These are phyloP conservation scores for Beverwykella pulmonaria DNA, from an alignment of 495 filamentous ascomycete species.

Conservation along the genomic window DNA sequence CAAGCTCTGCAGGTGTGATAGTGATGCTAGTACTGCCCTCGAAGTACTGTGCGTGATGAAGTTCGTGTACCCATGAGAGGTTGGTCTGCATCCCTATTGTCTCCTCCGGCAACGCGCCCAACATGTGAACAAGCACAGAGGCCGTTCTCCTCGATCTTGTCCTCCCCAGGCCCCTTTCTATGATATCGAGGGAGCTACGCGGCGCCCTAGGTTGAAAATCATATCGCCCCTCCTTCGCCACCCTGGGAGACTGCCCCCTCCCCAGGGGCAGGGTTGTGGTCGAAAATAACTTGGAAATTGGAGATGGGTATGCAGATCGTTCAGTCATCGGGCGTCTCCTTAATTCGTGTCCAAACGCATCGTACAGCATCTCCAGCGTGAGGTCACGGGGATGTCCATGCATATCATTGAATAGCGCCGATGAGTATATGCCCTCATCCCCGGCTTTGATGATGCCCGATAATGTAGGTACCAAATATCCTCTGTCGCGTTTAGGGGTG, in stretches of 20 bases:
- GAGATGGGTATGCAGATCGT: slow-evolving; percentile 12
- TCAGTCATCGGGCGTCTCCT: neutral
- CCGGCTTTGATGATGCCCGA: slow-evolving; percentile 28
- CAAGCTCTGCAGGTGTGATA: slow-evolving; percentile 13
- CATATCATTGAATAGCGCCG: slow-evolving; percentile 15
- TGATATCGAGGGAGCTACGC: slow-evolving; percentile 14
- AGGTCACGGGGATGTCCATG: slow-evolving; percentile 9
- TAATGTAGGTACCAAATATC: slow-evolving; percentile 12
- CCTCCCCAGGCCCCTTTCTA: slow-evolving; percentile 13
- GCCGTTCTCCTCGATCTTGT: slow-evolving; percentile 8
- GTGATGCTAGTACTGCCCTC: slow-evolving; percentile 3
- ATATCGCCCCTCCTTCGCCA: neutral
- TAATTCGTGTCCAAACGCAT: slow-evolving; percentile 12
- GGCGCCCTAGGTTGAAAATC: slow-evolving; percentile 1
- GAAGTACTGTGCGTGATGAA: slow-evolving; percentile 13
- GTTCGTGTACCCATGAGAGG: slow-evolving; percentile 2
- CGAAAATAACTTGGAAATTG: slow-evolving; percentile 9
- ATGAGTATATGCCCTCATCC: slow-evolving; percentile 28
- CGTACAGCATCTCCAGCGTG: slow-evolving; percentile 4
- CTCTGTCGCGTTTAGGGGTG: slow-evolving; percentile 1
- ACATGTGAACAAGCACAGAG: slow-evolving; percentile 1
- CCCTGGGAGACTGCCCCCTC: slow-evolving; percentile 1
- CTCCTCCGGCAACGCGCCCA: neutral
- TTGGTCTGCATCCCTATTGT: neutral
- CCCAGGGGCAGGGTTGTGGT: neutral